phyloP scores from a whole-genome alignment of 192 early-diverging fungal species.

The Coemansia sp. region DNA sequence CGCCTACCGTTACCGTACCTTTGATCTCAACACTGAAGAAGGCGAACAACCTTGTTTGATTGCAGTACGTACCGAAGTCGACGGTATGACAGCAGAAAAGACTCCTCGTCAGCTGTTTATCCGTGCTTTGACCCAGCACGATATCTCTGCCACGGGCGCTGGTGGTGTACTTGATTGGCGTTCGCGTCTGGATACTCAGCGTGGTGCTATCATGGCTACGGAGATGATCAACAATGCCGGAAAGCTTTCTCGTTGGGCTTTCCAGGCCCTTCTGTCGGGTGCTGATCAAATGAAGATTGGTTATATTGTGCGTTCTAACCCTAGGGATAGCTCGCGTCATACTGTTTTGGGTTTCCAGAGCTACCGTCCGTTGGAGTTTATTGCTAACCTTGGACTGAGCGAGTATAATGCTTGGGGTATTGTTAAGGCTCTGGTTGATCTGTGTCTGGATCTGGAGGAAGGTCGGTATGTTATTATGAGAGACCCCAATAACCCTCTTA shows the following conservation, averaged over 20 bases:
- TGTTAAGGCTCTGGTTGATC: slow-evolving; percentile 88
- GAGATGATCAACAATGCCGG: slow-evolving; percentile 98
- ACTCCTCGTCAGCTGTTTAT: slow-evolving; percentile 61
- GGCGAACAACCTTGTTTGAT: slow-evolving; percentile 58
- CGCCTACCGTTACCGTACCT: slow-evolving; percentile 88
- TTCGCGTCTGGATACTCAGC: slow-evolving; percentile 88
- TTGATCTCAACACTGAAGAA: slow-evolving; percentile 65
- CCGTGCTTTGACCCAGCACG: slow-evolving; percentile 91
- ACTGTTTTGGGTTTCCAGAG: slow-evolving; percentile 78
- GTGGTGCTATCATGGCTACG: slow-evolving; percentile 93
- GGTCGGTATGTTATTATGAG: slow-evolving; percentile 94
- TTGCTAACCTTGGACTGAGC: slow-evolving; percentile 82
- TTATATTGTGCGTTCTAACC: slow-evolving; percentile 72
- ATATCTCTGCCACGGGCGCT: slow-evolving; percentile 77
- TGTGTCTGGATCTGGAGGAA: slow-evolving; percentile 82
- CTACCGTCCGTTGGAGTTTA: slow-evolving; percentile 89
- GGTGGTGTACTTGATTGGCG: slow-evolving; percentile 93
- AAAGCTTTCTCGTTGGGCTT: slow-evolving; percentile 94
- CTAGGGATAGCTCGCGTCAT: slow-evolving; percentile 80
- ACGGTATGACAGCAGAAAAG: slow-evolving; percentile 63
- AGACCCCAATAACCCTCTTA: slow-evolving; percentile 93
- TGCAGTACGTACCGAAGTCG: slow-evolving; percentile 86
- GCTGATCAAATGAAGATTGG: slow-evolving; percentile 90
- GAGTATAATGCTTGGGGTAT: slow-evolving; percentile 94
- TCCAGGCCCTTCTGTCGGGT: slow-evolving; percentile 86